phyloP scores from a whole-genome alignment of 2,329 filamentous ascomycete genomes.

The Fusarium papillatum region DNA sequence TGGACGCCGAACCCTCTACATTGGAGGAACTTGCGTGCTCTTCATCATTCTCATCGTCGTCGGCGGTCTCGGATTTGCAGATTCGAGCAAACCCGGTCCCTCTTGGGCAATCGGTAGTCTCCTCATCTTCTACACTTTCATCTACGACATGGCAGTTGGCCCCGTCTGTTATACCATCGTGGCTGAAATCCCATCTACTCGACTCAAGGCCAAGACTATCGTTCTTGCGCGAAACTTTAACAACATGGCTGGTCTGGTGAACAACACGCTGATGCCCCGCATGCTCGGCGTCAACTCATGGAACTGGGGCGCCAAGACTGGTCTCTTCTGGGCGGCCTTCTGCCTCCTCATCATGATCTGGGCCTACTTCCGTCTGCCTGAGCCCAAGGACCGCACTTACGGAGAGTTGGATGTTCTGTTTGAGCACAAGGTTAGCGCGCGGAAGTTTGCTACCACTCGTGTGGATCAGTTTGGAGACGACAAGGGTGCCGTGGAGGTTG shows the following conservation, averaged over 20 bases:
- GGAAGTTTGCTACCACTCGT: slow-evolving; percentile 51
- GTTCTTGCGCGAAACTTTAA: slow-evolving; percentile 61
- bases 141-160: slow-evolving; percentile 54
- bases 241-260: slow-evolving; percentile 62
- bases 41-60: slow-evolving; percentile 56
- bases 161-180: slow-evolving; percentile 88
- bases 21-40: slow-evolving; percentile 63
- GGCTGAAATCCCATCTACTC: slow-evolving; percentile 61
- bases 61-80: slow-evolving; percentile 65
- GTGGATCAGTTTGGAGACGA: slow-evolving; percentile 37
- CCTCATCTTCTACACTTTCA: slow-evolving; percentile 57
- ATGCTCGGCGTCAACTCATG: slow-evolving; percentile 59
- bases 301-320: slow-evolving; percentile 62
- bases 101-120: slow-evolving; percentile 63
- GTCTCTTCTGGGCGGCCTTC: slow-evolving; percentile 57
- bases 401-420: slow-evolving; percentile 70
- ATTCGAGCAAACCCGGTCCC: slow-evolving; percentile 52
- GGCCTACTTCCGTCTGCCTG: slow-evolving; percentile 65
- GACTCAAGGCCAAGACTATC: slow-evolving; percentile 60
- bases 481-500: slow-evolving; percentile 34
- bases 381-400: slow-evolving; percentile 65
- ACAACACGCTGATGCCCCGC: slow-evolving; percentile 59
- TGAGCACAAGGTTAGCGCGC: slow-evolving; percentile 56
- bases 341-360: slow-evolving; percentile 60
- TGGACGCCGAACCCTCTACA: slow-evolving; percentile 60